Percentiles rank a stretch among this genome's conserved stretches.
phyloP scores from a whole-genome alignment of 768 basidiomycete species.

The Pisolithus tinctorius region DNA sequence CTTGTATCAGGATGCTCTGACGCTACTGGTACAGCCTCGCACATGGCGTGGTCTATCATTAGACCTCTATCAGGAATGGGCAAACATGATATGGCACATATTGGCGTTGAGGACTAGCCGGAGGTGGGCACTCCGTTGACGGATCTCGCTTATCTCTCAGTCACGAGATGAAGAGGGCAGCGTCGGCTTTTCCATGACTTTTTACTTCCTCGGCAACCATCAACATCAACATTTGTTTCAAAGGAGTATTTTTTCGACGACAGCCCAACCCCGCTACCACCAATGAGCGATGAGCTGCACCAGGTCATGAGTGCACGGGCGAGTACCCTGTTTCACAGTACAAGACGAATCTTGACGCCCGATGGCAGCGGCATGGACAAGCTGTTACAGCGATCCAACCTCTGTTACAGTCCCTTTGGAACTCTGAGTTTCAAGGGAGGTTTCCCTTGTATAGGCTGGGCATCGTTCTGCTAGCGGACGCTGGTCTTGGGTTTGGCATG shows the following conservation, averaged over 20 bases:
- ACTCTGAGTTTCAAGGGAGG: slow-evolving; percentile 71
- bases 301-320: slow-evolving; percentile 36
- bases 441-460: slow-evolving; percentile 62
- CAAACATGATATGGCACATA: slow-evolving; percentile 71
- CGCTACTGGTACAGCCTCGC: slow-evolving; percentile 56
- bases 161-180: slow-evolving; percentile 42
- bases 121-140: slow-evolving; percentile 37
- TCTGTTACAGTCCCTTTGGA: slow-evolving; percentile 68
- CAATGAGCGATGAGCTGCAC: slow-evolving; percentile 36
- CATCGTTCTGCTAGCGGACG: slow-evolving; percentile 68
- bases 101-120: slow-evolving; percentile 62
- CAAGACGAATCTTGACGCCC: slow-evolving; percentile 3
- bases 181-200: slow-evolving; percentile 58
- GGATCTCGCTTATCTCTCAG: neutral
- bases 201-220: slow-evolving; percentile 53
- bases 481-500: slow-evolving; percentile 73
- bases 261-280: slow-evolving; percentile 24
- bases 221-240: slow-evolving; percentile 42
- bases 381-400: slow-evolving; percentile 55
- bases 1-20: slow-evolving; percentile 52
- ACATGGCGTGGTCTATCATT: slow-evolving; percentile 65
- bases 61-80: slow-evolving; percentile 67
- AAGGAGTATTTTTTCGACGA: slow-evolving; percentile 52
- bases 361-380: slow-evolving; percentile 55
- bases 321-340: slow-evolving; percentile 20